A percentile compares a stretch with the other conserved stretches of the same genome.
phyloP scores from a whole-genome alignment of 306 rosid species.

The Cercis canadensis region DNA sequence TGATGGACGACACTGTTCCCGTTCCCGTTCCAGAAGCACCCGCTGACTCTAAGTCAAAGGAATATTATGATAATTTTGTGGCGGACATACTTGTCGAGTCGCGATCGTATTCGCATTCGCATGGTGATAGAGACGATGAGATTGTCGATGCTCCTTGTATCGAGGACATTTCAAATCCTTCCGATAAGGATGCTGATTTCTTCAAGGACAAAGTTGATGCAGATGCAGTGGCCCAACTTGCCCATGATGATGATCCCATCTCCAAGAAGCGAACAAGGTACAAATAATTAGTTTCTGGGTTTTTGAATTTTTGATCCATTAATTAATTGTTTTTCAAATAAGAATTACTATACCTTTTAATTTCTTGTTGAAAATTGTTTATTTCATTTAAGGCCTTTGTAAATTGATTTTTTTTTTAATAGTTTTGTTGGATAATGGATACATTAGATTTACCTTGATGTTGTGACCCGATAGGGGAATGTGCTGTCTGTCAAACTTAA shows the following conservation, averaged over 20 bases:
- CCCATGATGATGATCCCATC: conserved; percentile 50
- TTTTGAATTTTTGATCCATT: not conserved
- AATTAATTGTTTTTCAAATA: no score
- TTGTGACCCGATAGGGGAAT: no score
- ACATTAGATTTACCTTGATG: no score
- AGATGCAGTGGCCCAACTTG: not conserved
- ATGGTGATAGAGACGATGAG: conserved; percentile 15
- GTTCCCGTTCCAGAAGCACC: conserved; percentile 18
- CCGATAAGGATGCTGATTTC: conserved; percentile 25
- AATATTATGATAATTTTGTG: conserved; percentile 43
- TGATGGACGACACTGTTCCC: conserved; percentile 56
- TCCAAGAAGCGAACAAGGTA: conserved; percentile 75
- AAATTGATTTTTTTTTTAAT: no score
- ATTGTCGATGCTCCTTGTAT: conserved; percentile 13
- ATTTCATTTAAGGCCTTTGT: no score
- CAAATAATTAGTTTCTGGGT: no score
- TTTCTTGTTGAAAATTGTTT: no score
- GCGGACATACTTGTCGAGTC: conserved; percentile 55
- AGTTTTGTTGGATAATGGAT: no score
- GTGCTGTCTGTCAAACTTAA: no score
- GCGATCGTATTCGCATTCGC: not conserved
- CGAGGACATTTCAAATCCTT: conserved; percentile 38
- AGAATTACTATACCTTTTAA: no score
- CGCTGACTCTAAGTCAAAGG: conserved; percentile 25
- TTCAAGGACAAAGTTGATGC: conserved; percentile 40